phyloP scores from a whole-genome alignment of 2,329 filamentous ascomycete genomes.

The Aspergillus calidoustus region DNA sequence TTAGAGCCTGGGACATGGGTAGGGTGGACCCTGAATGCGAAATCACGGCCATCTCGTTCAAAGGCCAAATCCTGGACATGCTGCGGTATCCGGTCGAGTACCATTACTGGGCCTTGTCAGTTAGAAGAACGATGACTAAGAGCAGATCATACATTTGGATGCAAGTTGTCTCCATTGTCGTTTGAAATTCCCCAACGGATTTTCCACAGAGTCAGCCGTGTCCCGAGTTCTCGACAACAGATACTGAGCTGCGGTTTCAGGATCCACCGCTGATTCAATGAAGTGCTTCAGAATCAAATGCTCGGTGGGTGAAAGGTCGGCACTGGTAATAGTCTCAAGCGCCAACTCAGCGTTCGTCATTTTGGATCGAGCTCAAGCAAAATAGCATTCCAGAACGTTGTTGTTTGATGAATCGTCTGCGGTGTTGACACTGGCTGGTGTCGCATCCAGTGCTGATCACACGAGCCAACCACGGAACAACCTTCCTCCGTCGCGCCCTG shows the following conservation, averaged over 20 bases:
- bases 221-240: neutral
- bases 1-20: neutral
- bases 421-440: too few relatives aligned
- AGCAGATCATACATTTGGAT: neutral
- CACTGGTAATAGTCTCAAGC: neutral
- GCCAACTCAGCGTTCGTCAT: neutral
- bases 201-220: neutral
- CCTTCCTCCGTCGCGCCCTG: too few relatives aligned
- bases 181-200: neutral
- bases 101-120: neutral
- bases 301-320: neutral
- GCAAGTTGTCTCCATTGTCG: neutral
- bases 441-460: too few relatives aligned
- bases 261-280: neutral
- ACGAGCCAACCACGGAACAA: too few relatives aligned
- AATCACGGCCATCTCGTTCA: neutral
- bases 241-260: neutral
- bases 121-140: too few relatives aligned
- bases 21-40: neutral
- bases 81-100: neutral
- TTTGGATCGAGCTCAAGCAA: neutral
- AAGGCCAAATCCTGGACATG: neutral
- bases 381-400: too few relatives aligned
- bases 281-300: constrained; percentile 1
- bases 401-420: too few relatives aligned